phyloP scores from a whole-genome alignment of 1,284 basidiomycete species.

The Fomitiporia mediterranea region DNA sequence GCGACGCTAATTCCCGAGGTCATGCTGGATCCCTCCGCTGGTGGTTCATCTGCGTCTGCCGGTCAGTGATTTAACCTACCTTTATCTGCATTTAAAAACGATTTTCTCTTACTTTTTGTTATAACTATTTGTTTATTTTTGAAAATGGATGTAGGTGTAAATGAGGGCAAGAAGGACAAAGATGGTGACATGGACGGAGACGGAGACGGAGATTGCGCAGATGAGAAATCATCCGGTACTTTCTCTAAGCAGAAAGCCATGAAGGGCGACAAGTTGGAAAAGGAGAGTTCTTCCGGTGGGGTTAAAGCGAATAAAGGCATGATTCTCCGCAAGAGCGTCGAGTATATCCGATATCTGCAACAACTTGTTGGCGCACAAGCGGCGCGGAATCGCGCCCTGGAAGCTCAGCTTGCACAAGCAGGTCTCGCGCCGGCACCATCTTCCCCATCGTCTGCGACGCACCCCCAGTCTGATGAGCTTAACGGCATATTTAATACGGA shows the following conservation, averaged over 20 bases:
- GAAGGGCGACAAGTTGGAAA: neutral
- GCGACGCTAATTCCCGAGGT: conserved; percentile 85
- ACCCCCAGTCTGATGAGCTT: neutral
- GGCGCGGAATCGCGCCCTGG: conserved; percentile 69
- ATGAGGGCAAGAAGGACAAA: conserved; percentile 3
- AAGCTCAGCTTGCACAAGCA: conserved; percentile 48
- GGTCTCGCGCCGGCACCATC: conserved; percentile 1
- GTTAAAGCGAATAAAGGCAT: conserved; percentile 89
- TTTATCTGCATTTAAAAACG: neutral
- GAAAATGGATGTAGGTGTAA: neutral
- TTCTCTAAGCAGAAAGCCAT: neutral
- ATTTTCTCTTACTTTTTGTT: neutral
- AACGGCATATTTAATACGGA: neutral
- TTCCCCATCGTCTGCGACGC: neutral
- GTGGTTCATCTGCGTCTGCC: conserved; percentile 27
- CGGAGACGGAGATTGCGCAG: neutral
- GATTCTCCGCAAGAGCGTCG: conserved; percentile 83
- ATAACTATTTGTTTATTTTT: too few relatives aligned
- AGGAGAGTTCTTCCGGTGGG: conserved; percentile 23
- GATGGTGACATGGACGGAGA: neutral
- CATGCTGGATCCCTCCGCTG: conserved; percentile 61
- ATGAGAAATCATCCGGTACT: neutral
- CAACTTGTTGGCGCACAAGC: conserved; percentile 78
- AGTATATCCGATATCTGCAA: conserved; percentile 84
- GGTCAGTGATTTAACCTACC: neutral